Percentiles rank a stretch among this genome's conserved stretches.
Conservation (phyloP, 2,329 filamentous ascomycete genomes). For the Monilinia fructicola region DNA sequence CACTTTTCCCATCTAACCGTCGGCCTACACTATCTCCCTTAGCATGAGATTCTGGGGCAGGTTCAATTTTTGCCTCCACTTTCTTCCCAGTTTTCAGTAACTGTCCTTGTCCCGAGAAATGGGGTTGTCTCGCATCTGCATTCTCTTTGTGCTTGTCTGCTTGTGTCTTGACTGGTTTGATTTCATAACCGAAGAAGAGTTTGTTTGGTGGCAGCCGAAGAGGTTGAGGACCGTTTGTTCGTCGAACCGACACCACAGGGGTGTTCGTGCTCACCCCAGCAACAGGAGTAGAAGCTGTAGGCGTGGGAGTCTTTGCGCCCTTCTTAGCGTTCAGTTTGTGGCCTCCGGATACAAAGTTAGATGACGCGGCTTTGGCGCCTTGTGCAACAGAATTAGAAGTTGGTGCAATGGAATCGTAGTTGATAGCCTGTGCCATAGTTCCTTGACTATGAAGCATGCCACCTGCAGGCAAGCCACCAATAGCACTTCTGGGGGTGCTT, state of each 20-base stretch:
- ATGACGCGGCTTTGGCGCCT: slow-evolving; percentile 63
- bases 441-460: slow-evolving; percentile 80
- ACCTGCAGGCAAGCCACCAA: slow-evolving; percentile 64
- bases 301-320: slow-evolving; percentile 69
- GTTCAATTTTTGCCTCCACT: slow-evolving; percentile 35
- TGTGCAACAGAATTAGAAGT: slow-evolving; percentile 64
- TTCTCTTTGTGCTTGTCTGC: slow-evolving; percentile 68
- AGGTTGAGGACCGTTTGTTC: slow-evolving; percentile 79
- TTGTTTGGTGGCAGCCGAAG: slow-evolving; percentile 83
- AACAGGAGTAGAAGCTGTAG: slow-evolving; percentile 71
- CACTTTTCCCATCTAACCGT: slow-evolving; percentile 31
- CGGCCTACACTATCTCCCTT: slow-evolving; percentile 27
- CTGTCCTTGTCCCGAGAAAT: slow-evolving; percentile 82
- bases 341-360: slow-evolving; percentile 77
- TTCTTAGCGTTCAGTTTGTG: slow-evolving; percentile 84
- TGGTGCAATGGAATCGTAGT: slow-evolving; percentile 88
- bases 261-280: slow-evolving; percentile 51
- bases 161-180: slow-evolving; percentile 82
- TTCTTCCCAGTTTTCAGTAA: slow-evolving; percentile 73
- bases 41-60: slow-evolving; percentile 24
- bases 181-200: slow-evolving; percentile 93
- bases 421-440: slow-evolving; percentile 97
- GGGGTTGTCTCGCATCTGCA: slow-evolving; percentile 64
- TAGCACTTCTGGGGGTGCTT: slow-evolving; percentile 73
- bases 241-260: slow-evolving; percentile 40